These are phyloP conservation scores for Fusarium tupiense DNA, from an alignment of 2,329 filamentous ascomycete genomes.

Conservation along the genomic window DNA sequence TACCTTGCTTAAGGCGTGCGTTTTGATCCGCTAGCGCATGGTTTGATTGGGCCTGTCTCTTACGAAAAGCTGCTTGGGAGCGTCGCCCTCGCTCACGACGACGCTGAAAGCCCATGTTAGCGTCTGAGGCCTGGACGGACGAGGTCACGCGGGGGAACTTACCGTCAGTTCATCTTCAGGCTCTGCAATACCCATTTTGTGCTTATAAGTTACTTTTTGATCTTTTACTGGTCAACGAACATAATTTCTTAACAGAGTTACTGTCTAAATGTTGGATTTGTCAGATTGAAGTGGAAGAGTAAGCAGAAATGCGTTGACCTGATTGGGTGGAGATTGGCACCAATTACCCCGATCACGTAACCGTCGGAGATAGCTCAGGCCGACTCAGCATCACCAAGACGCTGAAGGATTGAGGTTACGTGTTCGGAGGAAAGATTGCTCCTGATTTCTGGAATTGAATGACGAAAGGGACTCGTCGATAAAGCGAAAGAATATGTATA, in stretches of 20 bases:
- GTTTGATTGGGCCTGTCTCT: background rate
- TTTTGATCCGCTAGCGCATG: background rate
- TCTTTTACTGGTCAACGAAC: fast-evolving
- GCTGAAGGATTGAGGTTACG: background rate
- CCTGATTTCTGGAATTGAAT: fast-evolving
- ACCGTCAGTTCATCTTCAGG: background rate
- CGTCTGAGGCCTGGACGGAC: fast-evolving
- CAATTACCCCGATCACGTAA: slow-evolving; percentile 9
- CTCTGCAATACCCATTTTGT: background rate
- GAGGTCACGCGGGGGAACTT: fast-evolving
- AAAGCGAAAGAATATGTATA: background rate
- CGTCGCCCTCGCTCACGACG: slow-evolving; percentile 12
- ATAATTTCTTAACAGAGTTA: background rate
- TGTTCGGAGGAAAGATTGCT: fast-evolving
- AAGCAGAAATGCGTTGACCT: background rate
- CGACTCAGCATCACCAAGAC: background rate
- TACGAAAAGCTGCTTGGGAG: slow-evolving; percentile 14
- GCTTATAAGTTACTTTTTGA: fast-evolving
- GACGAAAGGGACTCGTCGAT: fast-evolving
- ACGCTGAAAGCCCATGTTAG: background rate
- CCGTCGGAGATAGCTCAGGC: background rate
- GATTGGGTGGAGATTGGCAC: background rate
- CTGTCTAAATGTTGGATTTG: background rate
- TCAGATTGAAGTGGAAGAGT: background rate
- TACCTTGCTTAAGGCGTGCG: background rate